Percentiles rank a stretch among this genome's conserved stretches.
These are phyloP conservation scores for Carex littledalei DNA, from an alignment of 176 grass and related monocot genomes.

Conservation along the genomic window DNA sequence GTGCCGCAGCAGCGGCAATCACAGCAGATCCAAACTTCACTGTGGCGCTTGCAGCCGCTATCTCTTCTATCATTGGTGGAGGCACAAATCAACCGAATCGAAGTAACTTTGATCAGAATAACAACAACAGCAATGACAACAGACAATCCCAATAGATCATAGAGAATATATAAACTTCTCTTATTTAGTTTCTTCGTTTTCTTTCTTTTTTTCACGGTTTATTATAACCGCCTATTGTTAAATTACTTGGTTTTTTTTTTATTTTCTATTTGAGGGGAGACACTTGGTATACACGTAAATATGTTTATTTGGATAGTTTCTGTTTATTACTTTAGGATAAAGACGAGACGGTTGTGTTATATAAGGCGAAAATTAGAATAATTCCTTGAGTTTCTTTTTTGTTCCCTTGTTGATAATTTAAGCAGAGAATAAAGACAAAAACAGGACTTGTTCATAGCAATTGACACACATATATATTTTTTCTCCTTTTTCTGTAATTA, in stretches of 20 bases:
- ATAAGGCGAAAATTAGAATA: conserved; percentile 31
- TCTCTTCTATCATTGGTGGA: conserved; percentile 69
- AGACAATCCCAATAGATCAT: conserved; percentile 39
- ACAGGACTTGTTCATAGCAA: neutral
- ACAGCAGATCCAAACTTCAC: conserved; percentile 81
- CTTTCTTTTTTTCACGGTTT: neutral
- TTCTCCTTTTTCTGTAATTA: neutral
- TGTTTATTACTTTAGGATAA: conserved; percentile 16
- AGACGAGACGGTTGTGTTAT: neutral
- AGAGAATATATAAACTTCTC: conserved; percentile 21
- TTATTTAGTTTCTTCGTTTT: conserved; percentile 16
- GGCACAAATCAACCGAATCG: conserved; percentile 23
- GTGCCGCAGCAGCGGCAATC: conserved; percentile 68
- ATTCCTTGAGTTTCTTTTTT: conserved; percentile 27
- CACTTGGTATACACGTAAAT: conserved; percentile 26
- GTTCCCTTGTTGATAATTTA: conserved; percentile 40
- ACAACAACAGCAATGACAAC: conserved; percentile 27
- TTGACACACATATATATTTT: neutral
- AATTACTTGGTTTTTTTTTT: conserved; percentile 25
- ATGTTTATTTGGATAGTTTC: conserved; percentile 1
- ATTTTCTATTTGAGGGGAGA: conserved; percentile 3
- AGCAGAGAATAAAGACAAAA: conserved; percentile 23
- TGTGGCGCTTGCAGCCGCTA: conserved; percentile 70
- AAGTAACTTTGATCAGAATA: conserved; percentile 17
- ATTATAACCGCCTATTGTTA: conserved; percentile 27